phyloP scores from a whole-genome alignment of 2,329 filamentous ascomycete species.

The Fusarium avenaceum region DNA sequence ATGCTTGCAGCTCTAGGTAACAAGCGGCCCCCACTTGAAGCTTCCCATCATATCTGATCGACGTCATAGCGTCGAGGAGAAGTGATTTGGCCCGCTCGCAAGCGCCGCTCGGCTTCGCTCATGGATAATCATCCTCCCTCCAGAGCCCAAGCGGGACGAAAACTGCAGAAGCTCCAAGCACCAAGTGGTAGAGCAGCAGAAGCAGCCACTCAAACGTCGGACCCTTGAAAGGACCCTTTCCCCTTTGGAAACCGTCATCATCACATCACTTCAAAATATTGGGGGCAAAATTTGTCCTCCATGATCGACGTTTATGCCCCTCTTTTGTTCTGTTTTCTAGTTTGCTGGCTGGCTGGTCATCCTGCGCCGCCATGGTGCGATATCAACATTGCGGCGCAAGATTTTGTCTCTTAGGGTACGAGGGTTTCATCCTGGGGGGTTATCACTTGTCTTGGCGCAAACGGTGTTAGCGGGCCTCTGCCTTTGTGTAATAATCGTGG shows the following conservation, averaged over 20 bases:
- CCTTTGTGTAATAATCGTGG: not conserved
- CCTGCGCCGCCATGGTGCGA: conserved; percentile 31
- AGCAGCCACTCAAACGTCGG: conserved; percentile 26
- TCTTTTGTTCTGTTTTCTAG: conserved; percentile 20
- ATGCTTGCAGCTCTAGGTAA: conserved; percentile 9
- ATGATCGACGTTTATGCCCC: conserved; percentile 38
- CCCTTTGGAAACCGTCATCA: conserved; percentile 24
- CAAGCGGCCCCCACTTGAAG: conserved; percentile 35
- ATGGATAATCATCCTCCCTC: conserved; percentile 28
- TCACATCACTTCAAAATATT: conserved; percentile 17
- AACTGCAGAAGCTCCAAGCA: conserved; percentile 19
- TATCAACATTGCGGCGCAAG: conserved; percentile 22
- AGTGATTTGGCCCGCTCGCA: conserved; percentile 33
- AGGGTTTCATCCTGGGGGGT: conserved; percentile 13
- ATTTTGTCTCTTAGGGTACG: conserved; percentile 6
- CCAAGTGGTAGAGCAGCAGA: not conserved
- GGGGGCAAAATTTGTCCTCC: conserved; percentile 13
- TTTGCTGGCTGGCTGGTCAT: not conserved
- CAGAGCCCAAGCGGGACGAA: conserved; percentile 14
- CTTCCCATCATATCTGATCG: conserved; percentile 38
- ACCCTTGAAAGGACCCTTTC: conserved; percentile 37
- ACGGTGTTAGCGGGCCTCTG: conserved; percentile 9
- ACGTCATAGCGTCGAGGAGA: conserved; percentile 43
- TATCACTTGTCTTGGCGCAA: conserved; percentile 28
- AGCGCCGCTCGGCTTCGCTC: conserved; percentile 19